Evolutionary conservation across 768 basidiomycete genomes (phyloP), one percentile per base, ranked within the genome.

Genomic region (Amanita polypyramis): DNA sequence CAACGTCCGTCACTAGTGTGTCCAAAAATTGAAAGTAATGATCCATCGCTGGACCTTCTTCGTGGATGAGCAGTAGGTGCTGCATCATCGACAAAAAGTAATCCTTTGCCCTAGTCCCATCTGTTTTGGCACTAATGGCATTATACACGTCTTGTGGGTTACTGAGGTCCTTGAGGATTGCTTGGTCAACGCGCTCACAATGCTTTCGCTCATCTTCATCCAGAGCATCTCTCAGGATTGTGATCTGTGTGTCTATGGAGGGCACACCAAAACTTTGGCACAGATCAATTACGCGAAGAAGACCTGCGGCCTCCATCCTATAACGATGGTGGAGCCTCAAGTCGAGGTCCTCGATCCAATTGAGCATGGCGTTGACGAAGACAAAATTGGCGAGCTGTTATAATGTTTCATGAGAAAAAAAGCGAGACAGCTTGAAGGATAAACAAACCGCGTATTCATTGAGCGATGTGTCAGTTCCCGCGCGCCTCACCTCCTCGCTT

Each of bases 11-110:
- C 38, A 98, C 78, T 38, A 97, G 71, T 5, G 85, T 82, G 61
- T 97, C 91, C 54, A 99, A 73, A 32, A 99, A 76, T 62, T 90
- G 90, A 63, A 87, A 97, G 61, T 94, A 88, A 54, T 91, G 86
- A 36, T 82, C 80, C 65, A 90, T 77, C 21, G 81, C 73, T 30
- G 84, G 82, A 4, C 85, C 89, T 55, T 97, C 90, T 56, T 90
- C 87, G 46, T 85, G 79, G 54, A 98, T 87, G 54, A 98, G 77
- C 15, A 97, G 72, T 49, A 99, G 63, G 64, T 97, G 93, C 59
- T 92, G 91, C 76, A 98, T 78, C 64, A 92, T 85, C n/a, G 90
- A 89, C 35, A 94, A 69, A 62, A 99, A 86, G 61, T 94, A 82
- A 53, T 87, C 82, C 55, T 75, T 72, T 5, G 93, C 92, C 50